phyloP scores from a whole-genome alignment of 2,329 filamentous ascomycete species.

The Thyridium curvatum region DNA sequence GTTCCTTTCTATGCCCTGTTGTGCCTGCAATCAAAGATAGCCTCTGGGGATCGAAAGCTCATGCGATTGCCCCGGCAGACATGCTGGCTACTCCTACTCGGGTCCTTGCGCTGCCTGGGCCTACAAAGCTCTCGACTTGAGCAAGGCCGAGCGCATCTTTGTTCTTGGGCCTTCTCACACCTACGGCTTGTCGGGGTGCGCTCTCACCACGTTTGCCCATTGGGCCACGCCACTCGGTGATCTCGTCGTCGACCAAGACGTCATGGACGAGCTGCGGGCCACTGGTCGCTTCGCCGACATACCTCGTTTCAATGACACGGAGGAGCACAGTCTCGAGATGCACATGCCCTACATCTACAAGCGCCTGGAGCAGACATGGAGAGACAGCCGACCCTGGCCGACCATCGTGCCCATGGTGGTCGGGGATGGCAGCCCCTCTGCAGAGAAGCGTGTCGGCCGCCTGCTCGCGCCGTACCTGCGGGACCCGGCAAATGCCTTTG shows the following conservation, averaged over 20 bases:
- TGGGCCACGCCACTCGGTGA: conserved; percentile 73
- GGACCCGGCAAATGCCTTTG: conserved; percentile 71
- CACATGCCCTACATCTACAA: conserved; percentile 92
- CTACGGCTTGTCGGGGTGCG: conserved; percentile 70
- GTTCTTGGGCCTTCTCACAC: conserved; percentile 91
- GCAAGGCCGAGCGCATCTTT: conserved; percentile 79
- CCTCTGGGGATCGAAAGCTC: too few relatives aligned
- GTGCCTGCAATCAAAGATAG: too few relatives aligned
- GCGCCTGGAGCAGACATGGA: conserved; percentile 49
- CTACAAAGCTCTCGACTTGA: conserved; percentile 82
- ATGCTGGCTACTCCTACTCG: conserved; percentile 91
- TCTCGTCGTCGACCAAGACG: conserved; percentile 56
- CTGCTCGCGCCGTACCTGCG: conserved; percentile 73
- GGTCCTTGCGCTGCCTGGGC: conserved; percentile 91
- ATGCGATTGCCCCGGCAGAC: too few relatives aligned
- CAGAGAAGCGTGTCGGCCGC: conserved; percentile 63
- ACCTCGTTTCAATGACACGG: conserved; percentile 59
- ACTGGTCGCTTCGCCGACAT: conserved; percentile 60
- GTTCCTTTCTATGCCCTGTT: background rate
- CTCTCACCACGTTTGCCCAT: conserved; percentile 63
- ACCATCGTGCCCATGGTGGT: conserved; percentile 80
- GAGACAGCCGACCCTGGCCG: conserved; percentile 50
- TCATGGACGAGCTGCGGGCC: conserved; percentile 40
- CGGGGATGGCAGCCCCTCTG: conserved; percentile 60
- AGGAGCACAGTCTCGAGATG: conserved; percentile 94